Percentiles rank a stretch among this genome's conserved stretches.
These are phyloP conservation scores for Candida fluviatilis DNA, from an alignment of 805 yeast genomes.

Conservation along the genomic window DNA sequence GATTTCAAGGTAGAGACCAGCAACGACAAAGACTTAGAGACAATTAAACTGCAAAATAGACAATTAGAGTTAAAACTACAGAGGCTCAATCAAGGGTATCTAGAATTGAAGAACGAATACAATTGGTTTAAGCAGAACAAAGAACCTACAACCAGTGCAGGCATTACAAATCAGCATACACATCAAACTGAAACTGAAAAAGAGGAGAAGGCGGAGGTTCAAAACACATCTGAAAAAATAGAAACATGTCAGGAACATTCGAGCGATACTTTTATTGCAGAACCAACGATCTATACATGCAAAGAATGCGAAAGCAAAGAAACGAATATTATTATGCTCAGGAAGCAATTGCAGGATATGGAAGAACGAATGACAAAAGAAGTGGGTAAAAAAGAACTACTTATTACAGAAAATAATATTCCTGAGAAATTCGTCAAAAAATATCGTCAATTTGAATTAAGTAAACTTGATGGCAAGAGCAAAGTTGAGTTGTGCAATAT, in stretches of 20 bases:
- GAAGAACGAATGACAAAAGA: conserved; percentile 1
- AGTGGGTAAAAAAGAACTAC: conserved; percentile 13
- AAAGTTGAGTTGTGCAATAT: conserved; percentile 25
- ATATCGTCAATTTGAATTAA: conserved; percentile 23
- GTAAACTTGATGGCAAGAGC: conserved; percentile 25
- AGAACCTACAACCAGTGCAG: neutral
- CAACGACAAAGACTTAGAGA: neutral
- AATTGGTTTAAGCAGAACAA: conserved; percentile 4
- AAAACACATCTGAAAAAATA: neutral
- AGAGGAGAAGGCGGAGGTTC: neutral
- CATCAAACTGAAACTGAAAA: neutral
- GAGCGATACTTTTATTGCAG: neutral
- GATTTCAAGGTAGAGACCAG: neutral
- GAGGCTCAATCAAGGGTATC: conserved; percentile 12
- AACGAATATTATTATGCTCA: neutral
- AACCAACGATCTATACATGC: neutral
- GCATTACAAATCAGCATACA: too few species aligned
- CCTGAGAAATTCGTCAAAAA: conserved; percentile 18
- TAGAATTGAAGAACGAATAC: conserved; percentile 18
- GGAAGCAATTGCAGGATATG: neutral
- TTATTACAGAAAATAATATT: conserved; percentile 14
- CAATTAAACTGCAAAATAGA: conserved; percentile 10
- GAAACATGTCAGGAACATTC: neutral
- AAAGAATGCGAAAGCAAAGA: neutral
- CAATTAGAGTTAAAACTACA: conserved; percentile 12